A percentile compares a stretch with the other conserved stretches of the same genome.
Conservation (phyloP, 768 basidiomycete genomes). For the Pholiota conissans region DNA sequence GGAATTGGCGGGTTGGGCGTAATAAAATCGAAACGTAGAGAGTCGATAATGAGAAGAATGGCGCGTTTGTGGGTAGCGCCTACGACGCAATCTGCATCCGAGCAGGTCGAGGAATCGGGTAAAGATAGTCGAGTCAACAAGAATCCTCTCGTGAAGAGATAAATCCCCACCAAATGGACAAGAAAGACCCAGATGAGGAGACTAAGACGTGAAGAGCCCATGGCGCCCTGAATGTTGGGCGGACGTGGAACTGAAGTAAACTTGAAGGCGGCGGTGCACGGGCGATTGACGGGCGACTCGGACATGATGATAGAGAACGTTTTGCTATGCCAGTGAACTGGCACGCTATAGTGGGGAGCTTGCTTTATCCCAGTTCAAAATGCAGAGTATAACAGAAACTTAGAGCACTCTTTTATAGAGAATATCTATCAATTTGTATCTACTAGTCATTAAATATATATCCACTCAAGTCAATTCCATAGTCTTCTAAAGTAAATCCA, state of each 20-base stretch:
- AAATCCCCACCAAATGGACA: constrained; percentile 77
- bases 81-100: constrained; percentile 42
- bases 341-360: no score
- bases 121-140: constrained; percentile 80
- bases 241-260: no score
- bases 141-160: constrained; percentile 91
- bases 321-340: no score
- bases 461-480: not conserved
- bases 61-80: constrained; percentile 75
- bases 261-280: no score
- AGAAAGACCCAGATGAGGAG: constrained; percentile 58
- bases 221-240: not conserved
- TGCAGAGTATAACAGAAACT: no score
- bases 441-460: not conserved
- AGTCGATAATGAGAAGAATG: constrained; percentile 86
- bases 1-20: constrained; percentile 67
- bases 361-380: no score
- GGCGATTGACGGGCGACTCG: no score
- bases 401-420: no score
- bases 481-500: constrained; percentile 6
- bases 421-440: not conserved
- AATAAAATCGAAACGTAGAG: constrained; percentile 93
- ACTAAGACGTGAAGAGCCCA: constrained; percentile 9
- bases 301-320: no score
- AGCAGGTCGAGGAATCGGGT: constrained; percentile 49